These are phyloP conservation scores for Trifolium fragiferum DNA, from an alignment of 306 rosid species.

Conservation along the genomic window DNA sequence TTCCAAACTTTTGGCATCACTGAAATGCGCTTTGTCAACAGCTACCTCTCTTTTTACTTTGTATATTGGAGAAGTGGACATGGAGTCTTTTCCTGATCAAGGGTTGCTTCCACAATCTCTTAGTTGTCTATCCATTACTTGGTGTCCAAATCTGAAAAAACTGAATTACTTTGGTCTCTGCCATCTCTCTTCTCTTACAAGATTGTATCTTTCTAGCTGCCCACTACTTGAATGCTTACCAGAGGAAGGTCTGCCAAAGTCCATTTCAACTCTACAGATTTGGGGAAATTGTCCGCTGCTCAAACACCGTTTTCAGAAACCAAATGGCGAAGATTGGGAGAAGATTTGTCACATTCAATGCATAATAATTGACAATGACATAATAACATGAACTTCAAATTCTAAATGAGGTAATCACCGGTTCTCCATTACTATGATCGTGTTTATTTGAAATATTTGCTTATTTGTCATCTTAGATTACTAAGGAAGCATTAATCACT, in stretches of 20 bases:
- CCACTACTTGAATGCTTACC: slow-evolving; percentile 36
- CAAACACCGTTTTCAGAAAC: neutral
- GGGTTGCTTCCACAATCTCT: slow-evolving; percentile 38
- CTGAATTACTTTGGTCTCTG: slow-evolving; percentile 29
- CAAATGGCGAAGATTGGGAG: slow-evolving; percentile 42
- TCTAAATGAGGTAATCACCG: neutral
- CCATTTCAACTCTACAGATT: neutral
- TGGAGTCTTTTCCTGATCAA: neutral
- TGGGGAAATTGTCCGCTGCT: neutral
- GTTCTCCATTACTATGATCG: no score
- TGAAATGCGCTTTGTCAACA: neutral
- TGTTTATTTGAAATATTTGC: no score
- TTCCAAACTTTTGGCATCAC: neutral
- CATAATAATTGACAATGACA: neutral
- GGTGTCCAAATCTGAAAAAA: slow-evolving; percentile 8
- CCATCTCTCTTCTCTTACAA: slow-evolving; percentile 12
- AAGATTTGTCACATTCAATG: slow-evolving; percentile 40
- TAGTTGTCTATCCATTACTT: fast-evolving
- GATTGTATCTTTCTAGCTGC: fast-evolving
- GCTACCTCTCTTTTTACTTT: neutral
- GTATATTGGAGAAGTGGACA: neutral
- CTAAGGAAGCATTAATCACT: no score
- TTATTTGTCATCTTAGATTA: no score
- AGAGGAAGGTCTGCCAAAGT: slow-evolving; percentile 37
- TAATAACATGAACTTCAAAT: neutral